Evolutionary conservation across 495 filamentous ascomycete genomes (phyloP), one percentile per base, ranked within the genome.

Genomic region (Tuber melanosporum): DNA sequence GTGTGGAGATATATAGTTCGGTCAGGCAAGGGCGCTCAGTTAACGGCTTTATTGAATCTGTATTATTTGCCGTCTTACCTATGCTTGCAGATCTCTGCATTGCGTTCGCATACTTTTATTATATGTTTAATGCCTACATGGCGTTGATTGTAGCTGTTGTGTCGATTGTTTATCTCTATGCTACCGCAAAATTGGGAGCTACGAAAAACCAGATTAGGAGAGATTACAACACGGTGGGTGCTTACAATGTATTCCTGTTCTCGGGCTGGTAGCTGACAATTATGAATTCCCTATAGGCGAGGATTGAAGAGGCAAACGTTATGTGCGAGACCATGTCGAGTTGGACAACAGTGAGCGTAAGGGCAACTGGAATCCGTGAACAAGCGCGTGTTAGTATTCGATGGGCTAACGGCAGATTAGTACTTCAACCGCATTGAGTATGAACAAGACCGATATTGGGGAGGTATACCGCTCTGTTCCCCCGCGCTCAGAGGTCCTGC

Each of bases 51-150:
- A 85, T 92, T 41, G 90, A 93, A 71, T 88, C 88, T 17, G 84
- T 93, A 70, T 87, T 90, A 71, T 93, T 94, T 81, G 86, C 88
- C 39, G 86, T 93, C 7, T 81, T 88, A 6, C 92, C 93, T 4
- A 91, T 93, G 87, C 82, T 93, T 41, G 86, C 91, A 73, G 92
- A 95, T 85, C 86, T 95, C 70, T 77, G 86, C 7, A 85, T 94
- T 44, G 92, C 91, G 1, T 90, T 92, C 62, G 86, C 85, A 36
- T 93, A 93, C 80, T 86, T 95, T 42, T 92, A 88, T 73, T 84
- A 86, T 70, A 88, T 89, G 9, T 93, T 94, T 79, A 91, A 91
- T 73, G 85, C 89, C 5, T 94, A 93, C 83, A 91, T 94, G 87
- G 89, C 90, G 10, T 87, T 93, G 72, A 90, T 92, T 69, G 89